Evolutionary conservation across 1,139 yeast genomes (phyloP).

Genomic region (Petasospora rhodanensis): DNA sequence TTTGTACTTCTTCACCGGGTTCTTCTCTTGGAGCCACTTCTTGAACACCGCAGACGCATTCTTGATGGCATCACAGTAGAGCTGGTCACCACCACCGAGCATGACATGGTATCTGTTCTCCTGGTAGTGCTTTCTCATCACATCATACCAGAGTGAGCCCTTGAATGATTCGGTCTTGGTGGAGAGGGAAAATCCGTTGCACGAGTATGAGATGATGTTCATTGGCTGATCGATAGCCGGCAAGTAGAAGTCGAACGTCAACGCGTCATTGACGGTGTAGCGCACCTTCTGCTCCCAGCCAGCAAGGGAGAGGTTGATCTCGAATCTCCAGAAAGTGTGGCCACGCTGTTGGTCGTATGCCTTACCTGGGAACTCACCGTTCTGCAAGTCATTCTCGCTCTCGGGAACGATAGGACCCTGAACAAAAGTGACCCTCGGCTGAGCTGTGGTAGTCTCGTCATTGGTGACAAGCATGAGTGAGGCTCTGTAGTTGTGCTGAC

Average conservation of each 20-base stretch:
- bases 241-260: conserved; percentile 44
- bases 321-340: conserved; percentile 59
- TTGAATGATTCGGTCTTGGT: conserved; percentile 64
- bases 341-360: conserved; percentile 44
- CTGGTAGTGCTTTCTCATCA: conserved; percentile 55
- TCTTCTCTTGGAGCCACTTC: conserved; percentile 58
- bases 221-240: conserved; percentile 60
- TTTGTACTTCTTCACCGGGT: conserved; percentile 40
- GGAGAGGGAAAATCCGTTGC: conserved; percentile 86
- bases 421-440: conserved; percentile 25
- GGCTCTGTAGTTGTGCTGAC: conserved; percentile 52
- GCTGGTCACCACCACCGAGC: conserved; percentile 97
- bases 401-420: conserved; percentile 25
- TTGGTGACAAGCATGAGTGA: conserved; percentile 52
- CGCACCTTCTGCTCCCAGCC: conserved; percentile 54
- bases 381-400: conserved; percentile 14
- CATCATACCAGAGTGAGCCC: conserved; percentile 84
- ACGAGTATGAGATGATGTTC: conserved; percentile 79
- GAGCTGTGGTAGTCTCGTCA: conserved; percentile 17
- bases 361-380: conserved; percentile 44
- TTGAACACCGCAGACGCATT: conserved; percentile 48
- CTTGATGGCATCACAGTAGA: conserved; percentile 82
- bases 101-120: conserved; percentile 78
- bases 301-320: conserved; percentile 43
- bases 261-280: conserved; percentile 49